Evolutionary conservation across 2,329 filamentous ascomycete genomes (phyloP).

Genomic region (Hymenoscyphus albidus): DNA sequence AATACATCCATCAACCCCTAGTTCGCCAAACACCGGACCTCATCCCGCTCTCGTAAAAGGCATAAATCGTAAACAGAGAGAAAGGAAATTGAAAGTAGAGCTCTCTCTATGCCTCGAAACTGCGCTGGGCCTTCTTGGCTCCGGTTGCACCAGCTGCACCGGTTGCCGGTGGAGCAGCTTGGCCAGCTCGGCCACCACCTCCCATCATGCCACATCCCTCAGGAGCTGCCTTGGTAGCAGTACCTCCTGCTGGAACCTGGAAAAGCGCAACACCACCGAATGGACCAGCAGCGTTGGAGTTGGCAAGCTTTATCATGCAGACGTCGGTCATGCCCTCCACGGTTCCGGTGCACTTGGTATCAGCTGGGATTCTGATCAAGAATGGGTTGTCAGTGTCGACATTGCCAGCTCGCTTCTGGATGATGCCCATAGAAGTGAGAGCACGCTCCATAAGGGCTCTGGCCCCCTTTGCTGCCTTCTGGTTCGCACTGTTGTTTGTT

Average conservation of each 20-base stretch:
- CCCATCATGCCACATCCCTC: neutral
- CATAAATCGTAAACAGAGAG: neutral
- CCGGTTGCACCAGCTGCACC: neutral
- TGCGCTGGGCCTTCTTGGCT: too few relatives aligned
- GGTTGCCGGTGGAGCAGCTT: neutral
- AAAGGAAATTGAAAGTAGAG: neutral
- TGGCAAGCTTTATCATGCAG: constrained; percentile 61
- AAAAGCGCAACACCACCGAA: constrained; percentile 59
- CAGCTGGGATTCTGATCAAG: constrained; percentile 40
- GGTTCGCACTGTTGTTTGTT: constrained; percentile 23
- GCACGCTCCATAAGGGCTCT: constrained; percentile 24
- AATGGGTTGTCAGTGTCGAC: constrained; percentile 43
- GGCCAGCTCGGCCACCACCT: constrained; percentile 9
- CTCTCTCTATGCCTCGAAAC: neutral
- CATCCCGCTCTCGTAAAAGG: neutral
- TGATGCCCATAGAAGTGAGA: constrained; percentile 29
- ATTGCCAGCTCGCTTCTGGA: constrained; percentile 34
- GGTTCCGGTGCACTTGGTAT: constrained; percentile 54
- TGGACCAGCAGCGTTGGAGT: constrained; percentile 56
- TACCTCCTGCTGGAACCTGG: constrained; percentile 39
- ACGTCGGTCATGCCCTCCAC: constrained; percentile 57
- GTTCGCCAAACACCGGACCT: neutral
- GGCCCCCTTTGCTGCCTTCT: too few relatives aligned
- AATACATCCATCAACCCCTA: neutral
- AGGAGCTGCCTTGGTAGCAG: too few relatives aligned